These are phyloP conservation scores for Kodamaea fungicola DNA, from an alignment of 1,139 yeast genomes.

Conservation along the genomic window DNA sequence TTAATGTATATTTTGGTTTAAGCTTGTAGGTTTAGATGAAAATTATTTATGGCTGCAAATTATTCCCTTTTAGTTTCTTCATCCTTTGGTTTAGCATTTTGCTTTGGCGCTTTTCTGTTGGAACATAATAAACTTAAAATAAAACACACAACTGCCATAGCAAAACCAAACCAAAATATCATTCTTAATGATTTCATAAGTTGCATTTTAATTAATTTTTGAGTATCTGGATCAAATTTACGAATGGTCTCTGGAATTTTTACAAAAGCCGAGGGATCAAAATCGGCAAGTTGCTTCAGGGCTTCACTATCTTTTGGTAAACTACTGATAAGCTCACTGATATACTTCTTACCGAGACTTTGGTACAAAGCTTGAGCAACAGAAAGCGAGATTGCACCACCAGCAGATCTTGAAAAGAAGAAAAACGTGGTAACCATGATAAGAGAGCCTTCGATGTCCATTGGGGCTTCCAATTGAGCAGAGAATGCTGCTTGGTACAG, in stretches of 20 bases:
- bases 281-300: slow-evolving; percentile 12
- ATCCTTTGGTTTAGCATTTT: no score
- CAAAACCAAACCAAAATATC: slow-evolving; percentile 40
- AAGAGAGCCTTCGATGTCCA: slow-evolving; percentile 16
- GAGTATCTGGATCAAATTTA: slow-evolving; percentile 20
- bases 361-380: slow-evolving; percentile 16
- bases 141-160: slow-evolving; percentile 28
- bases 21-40: no score
- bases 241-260: slow-evolving; percentile 29
- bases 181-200: slow-evolving; percentile 37
- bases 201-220: slow-evolving; percentile 21
- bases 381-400: slow-evolving; percentile 18
- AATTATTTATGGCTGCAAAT: no score
- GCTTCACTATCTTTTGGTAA: slow-evolving; percentile 15
- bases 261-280: slow-evolving; percentile 20
- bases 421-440: slow-evolving; percentile 18
- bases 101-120: slow-evolving; percentile 36
- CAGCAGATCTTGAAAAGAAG: slow-evolving; percentile 16
- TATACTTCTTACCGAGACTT: slow-evolving; percentile 13
- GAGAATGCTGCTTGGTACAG: slow-evolving; percentile 20
- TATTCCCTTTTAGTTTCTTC: no score
- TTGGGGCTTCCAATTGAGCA: slow-evolving; percentile 22
- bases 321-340: slow-evolving; percentile 13
- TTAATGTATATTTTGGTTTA: no score
- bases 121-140: slow-evolving; percentile 31